A percentile compares a stretch with the other conserved stretches of the same genome.
Evolutionary conservation across 176 grass and related monocot genomes (phyloP).

Genomic region (Paspalum vaginatum): DNA sequence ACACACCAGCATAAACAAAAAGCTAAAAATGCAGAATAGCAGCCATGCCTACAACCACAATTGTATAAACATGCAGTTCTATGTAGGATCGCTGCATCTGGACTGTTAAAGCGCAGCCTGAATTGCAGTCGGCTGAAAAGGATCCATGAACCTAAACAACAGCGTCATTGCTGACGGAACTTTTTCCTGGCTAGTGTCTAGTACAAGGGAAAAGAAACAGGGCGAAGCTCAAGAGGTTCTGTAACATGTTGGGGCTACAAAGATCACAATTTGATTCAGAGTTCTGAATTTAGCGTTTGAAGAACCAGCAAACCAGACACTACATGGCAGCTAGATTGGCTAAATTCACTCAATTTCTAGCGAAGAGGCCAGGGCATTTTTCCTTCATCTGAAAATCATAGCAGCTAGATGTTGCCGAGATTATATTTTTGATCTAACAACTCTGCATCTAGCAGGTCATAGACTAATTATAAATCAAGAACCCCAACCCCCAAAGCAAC

Average conservation of each 20-base stretch:
- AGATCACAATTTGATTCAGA: background rate
- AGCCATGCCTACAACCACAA: constrained; percentile 7
- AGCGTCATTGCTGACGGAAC: background rate
- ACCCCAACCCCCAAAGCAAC: background rate
- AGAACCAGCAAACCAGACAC: background rate
- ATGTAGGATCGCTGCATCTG: constrained; percentile 10
- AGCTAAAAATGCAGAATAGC: background rate
- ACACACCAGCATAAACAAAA: constrained; percentile 25
- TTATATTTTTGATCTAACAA: no score
- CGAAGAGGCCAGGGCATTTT: background rate
- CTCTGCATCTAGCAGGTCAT: background rate
- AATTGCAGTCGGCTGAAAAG: background rate
- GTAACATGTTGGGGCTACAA: no score
- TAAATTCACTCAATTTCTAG: background rate
- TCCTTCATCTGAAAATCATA: no score
- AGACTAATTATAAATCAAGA: constrained; percentile 2
- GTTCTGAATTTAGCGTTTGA: background rate
- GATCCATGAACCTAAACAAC: background rate
- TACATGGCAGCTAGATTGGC: background rate
- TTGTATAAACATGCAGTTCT: constrained; percentile 6
- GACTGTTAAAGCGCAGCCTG: background rate
- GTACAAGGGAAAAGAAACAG: background rate
- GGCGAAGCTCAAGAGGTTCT: no score
- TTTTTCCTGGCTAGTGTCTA: background rate
- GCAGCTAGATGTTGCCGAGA: no score